Base-by-base conservation (phyloP, 306 rosid genomes). In the Cucumis melo region DNA sequence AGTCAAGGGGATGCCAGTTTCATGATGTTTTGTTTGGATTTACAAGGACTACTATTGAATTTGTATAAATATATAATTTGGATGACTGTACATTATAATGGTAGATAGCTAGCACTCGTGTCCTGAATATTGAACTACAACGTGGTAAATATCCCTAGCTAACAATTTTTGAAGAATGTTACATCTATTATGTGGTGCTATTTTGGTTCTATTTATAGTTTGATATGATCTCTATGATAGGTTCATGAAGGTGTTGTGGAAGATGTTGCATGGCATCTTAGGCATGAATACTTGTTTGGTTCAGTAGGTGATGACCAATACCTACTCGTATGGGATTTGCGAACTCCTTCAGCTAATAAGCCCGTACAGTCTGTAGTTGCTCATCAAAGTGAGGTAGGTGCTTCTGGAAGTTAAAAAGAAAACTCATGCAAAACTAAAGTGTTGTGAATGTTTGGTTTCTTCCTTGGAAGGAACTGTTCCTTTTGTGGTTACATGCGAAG, bases 201-300 rank as follows among this genome's bases (percentile, higher is more conserved):
- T 56, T 46, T 38, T 3, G 77, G 24, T 59, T 8, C 68, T 76
- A 74, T 54, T 17, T 10, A 10, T 80, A 23, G 56, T 72, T 79
- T 76, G 41, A 48, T 51, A 17, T 10, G 76, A 36, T 78, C 79
- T 16, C 29, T 79, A 16, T 15, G 42, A 77, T 34, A 92, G 99
- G 89, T 90, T 54, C 99, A 95, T 78, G 99, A 90, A 81, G 98
- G 99, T 81, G 99, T 95, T 62, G 99, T 95, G 29, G 99, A 92
- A 81, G 99, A 95, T 29, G 98, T 95, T 12, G 93, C 99, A 39
- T 95, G 99, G 99, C 98, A 95, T 95, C 84, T 92, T 89, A 90
- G 99, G 89, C 99, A 95, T 81, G 99, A 95, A 75, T 89, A 95
- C 83, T 82, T 92, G 78, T 95, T 95, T 86, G 99, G 99, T 72